phyloP scores from a whole-genome alignment of 306 rosid species.

The Albizia julibrissin region DNA sequence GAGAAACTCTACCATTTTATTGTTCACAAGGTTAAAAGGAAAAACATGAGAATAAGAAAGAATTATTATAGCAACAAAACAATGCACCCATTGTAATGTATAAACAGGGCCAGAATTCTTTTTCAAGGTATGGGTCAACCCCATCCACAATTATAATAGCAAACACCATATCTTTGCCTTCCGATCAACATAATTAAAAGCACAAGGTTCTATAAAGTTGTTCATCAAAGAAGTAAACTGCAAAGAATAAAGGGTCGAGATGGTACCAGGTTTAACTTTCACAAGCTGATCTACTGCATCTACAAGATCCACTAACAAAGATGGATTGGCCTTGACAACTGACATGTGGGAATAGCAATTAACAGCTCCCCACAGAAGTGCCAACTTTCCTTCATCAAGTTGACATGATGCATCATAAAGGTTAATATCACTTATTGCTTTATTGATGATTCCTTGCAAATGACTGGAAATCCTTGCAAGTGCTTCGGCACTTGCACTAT shows the following conservation, averaged over 20 bases:
- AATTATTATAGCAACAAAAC: conserved; percentile 19
- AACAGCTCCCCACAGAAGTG: conserved; percentile 74
- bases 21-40: conserved; percentile 3
- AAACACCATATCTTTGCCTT: neutral
- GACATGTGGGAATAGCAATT: conserved; percentile 67
- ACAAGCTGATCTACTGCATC: conserved; percentile 63
- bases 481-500: conserved; percentile 39
- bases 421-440: conserved; percentile 41
- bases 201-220: conserved; percentile 2
- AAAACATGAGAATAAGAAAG: conserved; percentile 7
- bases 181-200: conserved; percentile 17
- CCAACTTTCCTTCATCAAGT: conserved; percentile 55
- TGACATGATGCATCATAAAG: conserved; percentile 37
- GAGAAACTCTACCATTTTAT: conserved; percentile 6
- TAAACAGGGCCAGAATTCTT: conserved; percentile 9
- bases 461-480: conserved; percentile 53
- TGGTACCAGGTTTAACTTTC: conserved; percentile 53
- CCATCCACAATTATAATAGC: conserved; percentile 13
- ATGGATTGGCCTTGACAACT: conserved; percentile 41
- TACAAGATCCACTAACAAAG: conserved; percentile 58
- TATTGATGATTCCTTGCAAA: conserved; percentile 49
- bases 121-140: neutral
- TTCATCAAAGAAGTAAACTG: conserved; percentile 10
- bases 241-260: conserved; percentile 25
- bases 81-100: conserved; percentile 4